Conservation (phyloP, 2,329 filamentous ascomycete genomes). For the Neonectria punicea region DNA sequence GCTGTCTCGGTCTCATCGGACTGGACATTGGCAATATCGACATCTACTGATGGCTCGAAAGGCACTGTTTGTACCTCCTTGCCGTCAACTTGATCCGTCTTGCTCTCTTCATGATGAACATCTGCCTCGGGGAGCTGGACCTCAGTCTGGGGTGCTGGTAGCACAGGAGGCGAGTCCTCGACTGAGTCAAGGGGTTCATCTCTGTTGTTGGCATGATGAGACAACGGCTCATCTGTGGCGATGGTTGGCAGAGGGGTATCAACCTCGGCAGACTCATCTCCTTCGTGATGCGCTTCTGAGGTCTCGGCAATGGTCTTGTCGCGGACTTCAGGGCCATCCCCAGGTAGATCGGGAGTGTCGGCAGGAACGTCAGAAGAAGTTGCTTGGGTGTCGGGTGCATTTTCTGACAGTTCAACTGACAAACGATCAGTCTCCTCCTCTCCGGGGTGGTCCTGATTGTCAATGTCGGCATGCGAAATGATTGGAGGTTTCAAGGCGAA, state of each 20-base stretch:
- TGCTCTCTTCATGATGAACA: not conserved
- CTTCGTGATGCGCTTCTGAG: not conserved
- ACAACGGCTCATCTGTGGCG: too few relatives aligned
- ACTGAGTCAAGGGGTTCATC: not conserved
- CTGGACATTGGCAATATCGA: not conserved
- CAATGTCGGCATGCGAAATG: not conserved
- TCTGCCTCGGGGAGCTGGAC: not conserved
- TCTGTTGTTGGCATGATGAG: not conserved
- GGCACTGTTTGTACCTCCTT: not conserved
- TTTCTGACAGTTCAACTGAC: not conserved
- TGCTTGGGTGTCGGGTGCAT: not conserved
- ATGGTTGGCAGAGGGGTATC: too few relatives aligned
- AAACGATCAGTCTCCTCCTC: not conserved
- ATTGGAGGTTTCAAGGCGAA: not conserved
- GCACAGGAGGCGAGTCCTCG: not conserved
- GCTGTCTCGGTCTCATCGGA: not conserved
- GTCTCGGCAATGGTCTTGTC: not conserved
- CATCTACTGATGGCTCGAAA: not conserved
- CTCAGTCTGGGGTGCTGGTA: not conserved
- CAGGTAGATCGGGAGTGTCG: not conserved
- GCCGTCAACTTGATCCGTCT: not conserved
- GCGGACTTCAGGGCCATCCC: constrained; percentile 15
- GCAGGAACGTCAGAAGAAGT: not conserved
- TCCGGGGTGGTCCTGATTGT: not conserved
- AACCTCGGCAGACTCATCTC: too few relatives aligned